Evolutionary conservation across 345 rosid species (phyloP).

Genomic region (Brassica incana): DNA sequence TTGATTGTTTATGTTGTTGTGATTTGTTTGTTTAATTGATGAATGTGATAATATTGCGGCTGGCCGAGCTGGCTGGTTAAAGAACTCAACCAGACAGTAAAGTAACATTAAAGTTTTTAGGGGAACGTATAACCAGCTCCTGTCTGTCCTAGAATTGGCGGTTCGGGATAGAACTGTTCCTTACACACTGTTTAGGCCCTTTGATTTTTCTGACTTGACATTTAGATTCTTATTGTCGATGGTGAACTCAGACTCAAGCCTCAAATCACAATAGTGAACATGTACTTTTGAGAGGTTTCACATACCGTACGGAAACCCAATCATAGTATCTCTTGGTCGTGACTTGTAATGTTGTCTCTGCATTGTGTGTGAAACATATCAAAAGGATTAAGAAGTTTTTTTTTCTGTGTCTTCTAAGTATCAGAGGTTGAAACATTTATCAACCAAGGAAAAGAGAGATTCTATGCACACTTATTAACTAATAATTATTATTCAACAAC

Average conservation of each 20-base stretch:
- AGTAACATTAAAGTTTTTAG: slow-evolving; percentile 43
- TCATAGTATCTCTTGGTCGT: not conserved
- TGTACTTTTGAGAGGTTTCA: not conserved
- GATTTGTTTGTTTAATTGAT: not conserved
- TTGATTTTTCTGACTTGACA: not conserved
- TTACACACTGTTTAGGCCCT: slow-evolving; percentile 21
- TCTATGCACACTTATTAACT: too few relatives aligned
- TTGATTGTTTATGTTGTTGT: not conserved
- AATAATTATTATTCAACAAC: too few relatives aligned
- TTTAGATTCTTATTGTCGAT: not conserved
- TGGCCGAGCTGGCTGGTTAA: slow-evolving; percentile 94
- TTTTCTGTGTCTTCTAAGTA: too few relatives aligned
- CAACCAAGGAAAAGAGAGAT: too few relatives aligned
- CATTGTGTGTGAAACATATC: not conserved
- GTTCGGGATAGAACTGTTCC: slow-evolving; percentile 62
- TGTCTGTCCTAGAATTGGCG: slow-evolving; percentile 57
- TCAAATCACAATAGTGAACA: not conserved
- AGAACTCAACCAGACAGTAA: slow-evolving; percentile 71
- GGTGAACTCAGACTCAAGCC: not conserved
- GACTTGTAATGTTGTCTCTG: not conserved
- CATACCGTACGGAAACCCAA: not conserved
- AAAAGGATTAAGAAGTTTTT: not conserved
- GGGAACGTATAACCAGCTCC: slow-evolving; percentile 68
- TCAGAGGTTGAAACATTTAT: too few relatives aligned
- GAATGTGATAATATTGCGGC: slow-evolving; percentile 48